A percentile compares a stretch with the other conserved stretches of the same genome.
These are phyloP conservation scores for Pilasporangium apinafurcum DNA, from an alignment of 352 stramenopile genomes.

Conservation along the genomic window DNA sequence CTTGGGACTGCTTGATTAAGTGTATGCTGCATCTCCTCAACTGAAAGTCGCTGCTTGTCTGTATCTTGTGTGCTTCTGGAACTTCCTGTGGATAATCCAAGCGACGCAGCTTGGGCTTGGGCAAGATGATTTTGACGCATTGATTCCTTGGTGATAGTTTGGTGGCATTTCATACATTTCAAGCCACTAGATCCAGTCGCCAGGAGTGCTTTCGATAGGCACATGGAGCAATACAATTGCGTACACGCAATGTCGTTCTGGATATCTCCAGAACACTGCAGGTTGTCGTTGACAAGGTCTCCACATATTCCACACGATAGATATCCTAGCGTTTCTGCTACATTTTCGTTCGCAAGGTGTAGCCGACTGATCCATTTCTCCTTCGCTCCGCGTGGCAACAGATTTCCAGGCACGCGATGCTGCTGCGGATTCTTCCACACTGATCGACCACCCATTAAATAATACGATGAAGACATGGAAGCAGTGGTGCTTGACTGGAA, in stretches of 20 bases:
- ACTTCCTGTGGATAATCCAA: slow-evolving; percentile 27
- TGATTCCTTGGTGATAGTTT: slow-evolving; percentile 21
- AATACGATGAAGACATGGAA: slow-evolving; percentile 11
- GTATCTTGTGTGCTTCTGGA: background rate
- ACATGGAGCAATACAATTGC: slow-evolving; percentile 69
- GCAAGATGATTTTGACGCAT: slow-evolving; percentile 65
- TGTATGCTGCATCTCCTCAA: slow-evolving; percentile 40
- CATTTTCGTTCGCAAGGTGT: slow-evolving; percentile 24
- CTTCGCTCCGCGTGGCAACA: slow-evolving; percentile 16
- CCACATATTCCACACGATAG: slow-evolving; percentile 69
- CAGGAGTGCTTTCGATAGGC: slow-evolving; percentile 24
- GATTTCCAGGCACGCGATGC: background rate
- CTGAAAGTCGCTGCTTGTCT: slow-evolving; percentile 9
- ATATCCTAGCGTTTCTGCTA: slow-evolving; percentile 40
- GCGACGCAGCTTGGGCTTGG: slow-evolving; percentile 44
- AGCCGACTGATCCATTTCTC: slow-evolving; percentile 39
- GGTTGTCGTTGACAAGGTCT: slow-evolving; percentile 69
- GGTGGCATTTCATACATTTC: slow-evolving; percentile 51
- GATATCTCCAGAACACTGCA: slow-evolving; percentile 39
- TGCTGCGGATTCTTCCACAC: slow-evolving; percentile 36
- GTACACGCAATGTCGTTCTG: slow-evolving; percentile 24
- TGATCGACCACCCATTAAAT: slow-evolving; percentile 13
- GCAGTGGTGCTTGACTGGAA: slow-evolving; percentile 3
- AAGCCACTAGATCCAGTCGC: slow-evolving; percentile 15
- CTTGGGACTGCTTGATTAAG: slow-evolving; percentile 30